Percentiles rank a stretch among this genome's conserved stretches.
These are phyloP conservation scores for Candida labiduridarum DNA, from an alignment of 1,139 yeast genomes.

Conservation along the genomic window DNA sequence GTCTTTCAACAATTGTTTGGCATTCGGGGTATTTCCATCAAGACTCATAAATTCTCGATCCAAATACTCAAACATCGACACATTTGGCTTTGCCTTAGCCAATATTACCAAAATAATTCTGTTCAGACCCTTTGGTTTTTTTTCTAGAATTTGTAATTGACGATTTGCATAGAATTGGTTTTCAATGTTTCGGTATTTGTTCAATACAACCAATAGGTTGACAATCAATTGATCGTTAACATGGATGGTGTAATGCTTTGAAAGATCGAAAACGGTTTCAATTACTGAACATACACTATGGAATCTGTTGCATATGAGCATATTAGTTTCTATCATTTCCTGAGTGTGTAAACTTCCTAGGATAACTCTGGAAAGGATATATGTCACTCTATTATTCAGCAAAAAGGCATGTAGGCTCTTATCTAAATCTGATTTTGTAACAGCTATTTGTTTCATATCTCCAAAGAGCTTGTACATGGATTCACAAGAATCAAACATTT, in stretches of 20 bases:
- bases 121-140: conserved; percentile 6
- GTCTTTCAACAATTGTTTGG: conserved; percentile 1
- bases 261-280: conserved; percentile 4
- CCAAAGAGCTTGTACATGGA: neutral
- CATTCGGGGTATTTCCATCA: neutral
- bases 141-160: neutral
- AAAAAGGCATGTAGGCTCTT: neutral
- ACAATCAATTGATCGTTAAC: conserved; percentile 3
- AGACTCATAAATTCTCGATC: neutral
- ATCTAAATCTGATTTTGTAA: neutral
- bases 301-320: neutral
- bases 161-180: neutral
- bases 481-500: conserved; percentile 3
- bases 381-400: conserved; percentile 5
- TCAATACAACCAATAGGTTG: conserved; percentile 1
- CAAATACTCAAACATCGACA: neutral
- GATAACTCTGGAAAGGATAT: conserved; percentile 3
- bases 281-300: neutral
- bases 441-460: neutral
- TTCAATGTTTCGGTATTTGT: conserved; percentile 3
- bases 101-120: conserved; percentile 4
- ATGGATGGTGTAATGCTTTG: neutral
- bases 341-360: neutral
- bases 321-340: neutral
- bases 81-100: neutral